Conservation (phyloP, 257 asterid species). For the Misopates orontium region DNA sequence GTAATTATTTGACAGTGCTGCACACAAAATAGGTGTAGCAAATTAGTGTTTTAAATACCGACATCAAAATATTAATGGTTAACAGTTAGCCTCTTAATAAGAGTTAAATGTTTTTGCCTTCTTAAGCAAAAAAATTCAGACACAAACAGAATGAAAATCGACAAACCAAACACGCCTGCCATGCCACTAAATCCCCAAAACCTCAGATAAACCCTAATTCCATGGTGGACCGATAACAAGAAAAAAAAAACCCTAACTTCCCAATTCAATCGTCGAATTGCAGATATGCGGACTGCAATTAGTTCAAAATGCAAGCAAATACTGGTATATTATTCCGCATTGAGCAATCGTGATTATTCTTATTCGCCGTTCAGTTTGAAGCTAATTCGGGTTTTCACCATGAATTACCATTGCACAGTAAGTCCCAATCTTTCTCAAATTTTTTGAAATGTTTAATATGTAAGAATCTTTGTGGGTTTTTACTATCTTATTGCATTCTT, state of each 20-base stretch:
- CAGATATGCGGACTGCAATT: conserved; percentile 11
- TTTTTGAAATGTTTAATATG: background rate
- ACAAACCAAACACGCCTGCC: no score
- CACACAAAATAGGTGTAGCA: no score
- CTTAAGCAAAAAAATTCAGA: no score
- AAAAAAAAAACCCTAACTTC: background rate
- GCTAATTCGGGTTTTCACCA: background rate
- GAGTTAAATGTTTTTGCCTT: no score
- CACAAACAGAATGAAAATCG: no score
- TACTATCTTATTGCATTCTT: background rate
- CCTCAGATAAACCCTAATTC: conserved; percentile 8
- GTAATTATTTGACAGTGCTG: no score
- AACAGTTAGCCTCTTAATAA: no score
- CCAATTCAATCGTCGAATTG: background rate
- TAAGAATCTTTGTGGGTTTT: background rate
- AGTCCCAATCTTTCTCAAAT: background rate
- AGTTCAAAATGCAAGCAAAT: conserved; percentile 3
- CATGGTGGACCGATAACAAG: background rate
- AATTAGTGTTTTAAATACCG: no score
- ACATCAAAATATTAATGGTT: no score
- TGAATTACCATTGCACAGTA: conserved; percentile 1
- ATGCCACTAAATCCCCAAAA: background rate
- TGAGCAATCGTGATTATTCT: background rate
- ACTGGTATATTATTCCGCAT: background rate
- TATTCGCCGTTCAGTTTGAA: background rate